Percentiles rank a stretch among this genome's conserved stretches.
Conservation (phyloP, 1,139 yeast species). For the Lizanozyma gosingica region DNA sequence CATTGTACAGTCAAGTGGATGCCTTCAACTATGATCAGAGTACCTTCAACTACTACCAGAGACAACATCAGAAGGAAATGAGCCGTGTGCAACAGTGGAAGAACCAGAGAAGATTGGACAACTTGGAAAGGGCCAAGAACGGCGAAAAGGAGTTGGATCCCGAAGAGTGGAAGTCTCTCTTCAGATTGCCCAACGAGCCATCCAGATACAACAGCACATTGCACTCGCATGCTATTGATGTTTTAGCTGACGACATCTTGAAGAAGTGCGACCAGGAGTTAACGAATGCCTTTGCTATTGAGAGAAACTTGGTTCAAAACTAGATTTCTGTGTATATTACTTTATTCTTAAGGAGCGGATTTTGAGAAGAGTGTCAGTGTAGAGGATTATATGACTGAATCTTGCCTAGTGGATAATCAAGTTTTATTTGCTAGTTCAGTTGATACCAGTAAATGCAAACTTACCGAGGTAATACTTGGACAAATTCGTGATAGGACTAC, state of each 20-base stretch:
- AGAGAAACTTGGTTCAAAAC: conserved; percentile 30
- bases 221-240: conserved; percentile 60
- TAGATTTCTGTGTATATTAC: background rate
- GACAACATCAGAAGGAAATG: conserved; percentile 65
- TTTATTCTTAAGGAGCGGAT: no score
- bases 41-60: conserved; percentile 76
- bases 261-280: conserved; percentile 57
- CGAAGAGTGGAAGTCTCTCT: conserved; percentile 58
- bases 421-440: no score
- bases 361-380: no score
- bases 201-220: conserved; percentile 68
- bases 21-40: conserved; percentile 75
- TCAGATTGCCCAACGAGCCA: conserved; percentile 68
- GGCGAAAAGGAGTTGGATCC: conserved; percentile 53
- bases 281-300: conserved; percentile 52
- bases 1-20: conserved; percentile 66
- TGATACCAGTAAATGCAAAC: no score
- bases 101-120: conserved; percentile 60
- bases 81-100: conserved; percentile 65
- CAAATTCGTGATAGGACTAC: no score
- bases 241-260: conserved; percentile 56
- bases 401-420: no score
- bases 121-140: conserved; percentile 46
- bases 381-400: no score
- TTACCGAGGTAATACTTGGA: no score